Conservation (phyloP, 2,329 filamentous ascomycete genomes). For the Fusarium acutatum region DNA sequence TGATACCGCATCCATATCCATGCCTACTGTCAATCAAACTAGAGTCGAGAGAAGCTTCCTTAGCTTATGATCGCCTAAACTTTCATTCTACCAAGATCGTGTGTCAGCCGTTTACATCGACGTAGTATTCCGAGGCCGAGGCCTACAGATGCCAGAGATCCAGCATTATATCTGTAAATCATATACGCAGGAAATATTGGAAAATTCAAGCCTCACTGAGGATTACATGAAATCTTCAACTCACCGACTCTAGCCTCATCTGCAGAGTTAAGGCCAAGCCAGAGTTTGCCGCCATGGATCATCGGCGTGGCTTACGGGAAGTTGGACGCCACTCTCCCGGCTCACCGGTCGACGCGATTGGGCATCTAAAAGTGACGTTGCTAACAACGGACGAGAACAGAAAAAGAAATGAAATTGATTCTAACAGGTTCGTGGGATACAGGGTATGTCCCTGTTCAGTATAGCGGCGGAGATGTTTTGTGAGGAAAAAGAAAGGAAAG, state of each 20-base stretch:
- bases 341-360: slow-evolving; percentile 26
- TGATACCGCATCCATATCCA: slow-evolving; percentile 10
- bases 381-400: background rate
- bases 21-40: background rate
- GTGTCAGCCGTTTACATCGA: background rate
- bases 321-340: slow-evolving; percentile 4
- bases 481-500: background rate
- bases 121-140: background rate
- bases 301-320: slow-evolving; percentile 9
- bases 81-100: background rate
- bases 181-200: background rate
- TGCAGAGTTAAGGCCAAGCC: background rate
- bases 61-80: background rate
- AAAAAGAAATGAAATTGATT: background rate
- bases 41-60: background rate
- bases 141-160: background rate
- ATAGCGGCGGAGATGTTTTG: slow-evolving; percentile 1
- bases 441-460: background rate
- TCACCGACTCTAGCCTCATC: slow-evolving; percentile 7
- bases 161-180: background rate
- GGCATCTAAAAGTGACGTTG: background rate
- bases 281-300: background rate
- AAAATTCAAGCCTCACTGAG: background rate
- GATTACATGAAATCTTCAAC: background rate
- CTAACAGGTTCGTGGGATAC: background rate